A percentile compares a stretch with the other conserved stretches of the same genome.
These are phyloP conservation scores for Suillus subaureus DNA, from an alignment of 768 basidiomycete genomes.

Conservation along the genomic window DNA sequence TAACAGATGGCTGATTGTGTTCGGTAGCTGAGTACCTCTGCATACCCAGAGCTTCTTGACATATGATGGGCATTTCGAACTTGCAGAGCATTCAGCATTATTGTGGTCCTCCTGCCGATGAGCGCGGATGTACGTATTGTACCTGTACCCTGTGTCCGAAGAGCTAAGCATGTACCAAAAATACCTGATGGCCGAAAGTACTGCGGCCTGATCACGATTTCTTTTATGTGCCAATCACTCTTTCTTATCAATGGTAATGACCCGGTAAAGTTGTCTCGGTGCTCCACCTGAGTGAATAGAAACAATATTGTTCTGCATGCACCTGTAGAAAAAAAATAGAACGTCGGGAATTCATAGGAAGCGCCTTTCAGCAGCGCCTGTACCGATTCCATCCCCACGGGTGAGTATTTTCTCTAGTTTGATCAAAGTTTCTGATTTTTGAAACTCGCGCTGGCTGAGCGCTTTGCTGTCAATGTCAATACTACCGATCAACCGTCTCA, in stretches of 20 bases:
- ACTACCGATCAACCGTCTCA: conserved; percentile 40
- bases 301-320: too few species aligned
- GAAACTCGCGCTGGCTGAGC: not conserved
- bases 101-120: not conserved
- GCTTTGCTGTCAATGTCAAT: conserved; percentile 34
- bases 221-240: conserved; percentile 22
- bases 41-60: conserved; percentile 23
- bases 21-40: conserved; percentile 17
- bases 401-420: conserved; percentile 1
- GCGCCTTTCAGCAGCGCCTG: conserved; percentile 42
- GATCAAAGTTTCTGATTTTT: not conserved
- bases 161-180: not conserved
- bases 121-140: not conserved
- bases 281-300: too few species aligned
- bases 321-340: too few species aligned
- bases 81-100: not conserved
- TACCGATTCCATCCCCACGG: conserved; percentile 36
- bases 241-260: too few species aligned
- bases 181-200: not conserved
- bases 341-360: too few species aligned
- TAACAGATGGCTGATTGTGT: conserved; percentile 26
- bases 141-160: not conserved
- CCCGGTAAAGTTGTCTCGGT: too few species aligned
- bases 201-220: not conserved
- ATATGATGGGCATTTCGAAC: conserved; percentile 4